Conservation (phyloP, 2,329 filamentous ascomycete species). For the Diaporthe amygdali region DNA sequence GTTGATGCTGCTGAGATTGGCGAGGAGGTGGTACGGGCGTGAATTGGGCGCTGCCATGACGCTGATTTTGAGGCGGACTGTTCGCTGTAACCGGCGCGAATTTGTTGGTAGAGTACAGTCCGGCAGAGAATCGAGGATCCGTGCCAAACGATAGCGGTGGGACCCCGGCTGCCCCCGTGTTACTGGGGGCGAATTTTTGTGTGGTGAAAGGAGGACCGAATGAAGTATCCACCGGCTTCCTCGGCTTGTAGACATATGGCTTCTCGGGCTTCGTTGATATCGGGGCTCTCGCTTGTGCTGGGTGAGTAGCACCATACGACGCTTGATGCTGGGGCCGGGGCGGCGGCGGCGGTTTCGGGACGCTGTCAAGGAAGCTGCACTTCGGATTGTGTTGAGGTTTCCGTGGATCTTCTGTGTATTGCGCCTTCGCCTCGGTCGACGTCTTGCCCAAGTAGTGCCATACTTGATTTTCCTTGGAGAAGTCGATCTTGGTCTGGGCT, state of each 20-base stretch:
- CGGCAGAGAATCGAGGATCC: constrained; percentile 28
- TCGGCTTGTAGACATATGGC: constrained; percentile 60
- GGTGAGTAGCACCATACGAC: constrained; percentile 27
- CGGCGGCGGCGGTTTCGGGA: constrained; percentile 51
- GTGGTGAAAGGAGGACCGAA: constrained; percentile 34
- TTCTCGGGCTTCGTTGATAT: constrained; percentile 42
- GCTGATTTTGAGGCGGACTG: constrained; percentile 34
- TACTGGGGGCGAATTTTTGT: constrained; percentile 41
- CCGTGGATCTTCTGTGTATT: constrained; percentile 81
- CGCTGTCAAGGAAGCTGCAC: constrained; percentile 75
- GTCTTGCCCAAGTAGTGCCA: constrained; percentile 88
- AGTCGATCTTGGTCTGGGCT: constrained; percentile 71
- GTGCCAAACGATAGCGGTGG: constrained; percentile 31
- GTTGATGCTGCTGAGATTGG: background rate
- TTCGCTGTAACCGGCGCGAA: constrained; percentile 33
- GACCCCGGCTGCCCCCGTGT: constrained; percentile 17
- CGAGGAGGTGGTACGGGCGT: background rate
- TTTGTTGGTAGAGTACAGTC: constrained; percentile 31
- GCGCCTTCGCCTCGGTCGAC: constrained; percentile 88
- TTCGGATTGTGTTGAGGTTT: constrained; percentile 67
- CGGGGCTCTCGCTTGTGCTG: constrained; percentile 18
- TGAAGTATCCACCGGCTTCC: constrained; percentile 39
- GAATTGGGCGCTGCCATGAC: background rate
- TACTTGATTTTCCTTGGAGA: constrained; percentile 74
- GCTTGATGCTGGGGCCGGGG: constrained; percentile 28